Conservation (phyloP, 345 rosid species). For the Lenwebbia sp. region DNA sequence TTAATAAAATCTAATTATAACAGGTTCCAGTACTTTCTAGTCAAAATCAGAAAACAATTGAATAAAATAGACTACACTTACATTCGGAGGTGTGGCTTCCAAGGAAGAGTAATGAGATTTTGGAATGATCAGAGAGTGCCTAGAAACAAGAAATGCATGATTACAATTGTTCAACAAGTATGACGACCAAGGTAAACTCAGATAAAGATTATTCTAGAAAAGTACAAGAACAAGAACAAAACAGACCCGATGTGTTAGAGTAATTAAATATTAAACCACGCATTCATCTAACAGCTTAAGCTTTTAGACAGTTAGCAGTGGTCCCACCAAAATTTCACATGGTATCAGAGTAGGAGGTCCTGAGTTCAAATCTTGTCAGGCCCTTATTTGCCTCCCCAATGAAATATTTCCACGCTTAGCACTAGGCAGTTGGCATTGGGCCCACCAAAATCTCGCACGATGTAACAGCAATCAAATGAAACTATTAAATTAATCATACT, state of each 20-base stretch:
- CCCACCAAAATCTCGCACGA: no score
- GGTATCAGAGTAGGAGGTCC: no score
- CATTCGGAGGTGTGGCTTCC: slow-evolving; percentile 82
- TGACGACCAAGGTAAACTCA: background rate
- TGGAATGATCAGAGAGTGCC: slow-evolving; percentile 95
- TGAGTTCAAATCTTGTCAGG: no score
- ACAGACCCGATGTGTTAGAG: background rate
- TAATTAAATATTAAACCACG: no score
- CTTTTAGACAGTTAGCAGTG: no score
- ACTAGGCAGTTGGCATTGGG: no score
- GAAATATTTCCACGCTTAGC: no score
- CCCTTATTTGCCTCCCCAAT: no score
- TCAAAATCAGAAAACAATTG: background rate
- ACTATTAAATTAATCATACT: background rate
- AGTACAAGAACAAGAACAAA: background rate
- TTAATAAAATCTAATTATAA: background rate
- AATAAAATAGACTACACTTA: slow-evolving; percentile 31
- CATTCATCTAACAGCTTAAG: no score
- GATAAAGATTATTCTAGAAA: background rate
- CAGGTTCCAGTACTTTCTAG: background rate
- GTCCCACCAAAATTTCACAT: no score
- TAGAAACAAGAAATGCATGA: slow-evolving; percentile 8
- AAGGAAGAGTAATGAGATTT: slow-evolving; percentile 73
- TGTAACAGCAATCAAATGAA: background rate
- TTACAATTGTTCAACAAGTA: background rate